Percentiles rank a stretch among this genome's conserved stretches.
Evolutionary conservation across 2,329 filamentous ascomycete genomes (phyloP).

Genomic region (Trichoderma harzianum): DNA sequence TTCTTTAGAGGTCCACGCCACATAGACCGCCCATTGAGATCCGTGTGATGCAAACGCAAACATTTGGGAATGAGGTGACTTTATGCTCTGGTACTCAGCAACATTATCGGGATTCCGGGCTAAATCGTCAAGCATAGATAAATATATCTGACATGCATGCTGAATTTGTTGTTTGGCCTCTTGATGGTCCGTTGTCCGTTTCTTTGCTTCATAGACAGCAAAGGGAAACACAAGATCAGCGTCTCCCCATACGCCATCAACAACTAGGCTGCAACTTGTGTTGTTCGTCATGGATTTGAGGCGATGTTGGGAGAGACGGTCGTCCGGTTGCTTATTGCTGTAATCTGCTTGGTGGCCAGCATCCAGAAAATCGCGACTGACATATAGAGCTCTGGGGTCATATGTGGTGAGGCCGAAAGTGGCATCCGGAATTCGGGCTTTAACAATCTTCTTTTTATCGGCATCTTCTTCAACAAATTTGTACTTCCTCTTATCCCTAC

Average conservation of each 20-base stretch:
- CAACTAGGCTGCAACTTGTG: background rate
- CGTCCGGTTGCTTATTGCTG: background rate
- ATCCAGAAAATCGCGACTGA: background rate
- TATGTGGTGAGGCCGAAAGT: background rate
- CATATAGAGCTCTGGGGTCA: background rate
- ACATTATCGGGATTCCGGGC: background rate
- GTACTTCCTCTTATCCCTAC: background rate
- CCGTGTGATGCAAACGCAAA: background rate
- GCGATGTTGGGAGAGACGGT: background rate
- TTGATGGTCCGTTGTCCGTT: background rate
- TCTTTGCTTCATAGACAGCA: background rate
- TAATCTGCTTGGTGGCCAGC: background rate
- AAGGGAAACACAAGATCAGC: background rate
- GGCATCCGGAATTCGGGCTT: background rate
- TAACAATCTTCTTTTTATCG: background rate
- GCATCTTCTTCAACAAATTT: background rate
- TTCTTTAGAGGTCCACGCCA: background rate
- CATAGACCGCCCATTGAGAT: background rate
- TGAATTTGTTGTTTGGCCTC: background rate
- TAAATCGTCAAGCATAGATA: background rate
- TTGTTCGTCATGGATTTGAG: background rate
- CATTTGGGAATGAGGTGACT: background rate
- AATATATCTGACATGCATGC: background rate
- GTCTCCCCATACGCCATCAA: background rate
- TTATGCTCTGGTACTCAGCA: background rate